Evolutionary conservation across 495 filamentous ascomycete genomes (phyloP).

Genomic region (Aspergillus cristatus): DNA sequence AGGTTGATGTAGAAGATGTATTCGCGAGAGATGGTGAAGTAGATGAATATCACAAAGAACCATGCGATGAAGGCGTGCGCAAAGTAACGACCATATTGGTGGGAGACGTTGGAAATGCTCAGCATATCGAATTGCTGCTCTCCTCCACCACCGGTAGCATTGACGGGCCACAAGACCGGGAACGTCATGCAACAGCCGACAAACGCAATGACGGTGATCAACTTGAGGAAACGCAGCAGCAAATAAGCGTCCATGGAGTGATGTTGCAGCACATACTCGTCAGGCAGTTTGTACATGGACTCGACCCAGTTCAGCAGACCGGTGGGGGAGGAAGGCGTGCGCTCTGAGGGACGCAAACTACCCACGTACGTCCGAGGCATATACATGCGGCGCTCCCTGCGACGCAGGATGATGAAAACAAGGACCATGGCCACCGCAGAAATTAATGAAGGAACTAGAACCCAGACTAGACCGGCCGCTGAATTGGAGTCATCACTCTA

Average conservation of each 20-base stretch:
- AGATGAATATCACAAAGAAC: conserved; percentile 77
- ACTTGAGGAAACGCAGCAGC: conserved; percentile 75
- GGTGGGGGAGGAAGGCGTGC: conserved; percentile 55
- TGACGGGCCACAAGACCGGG: conserved; percentile 79
- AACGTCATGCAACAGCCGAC: conserved; percentile 75
- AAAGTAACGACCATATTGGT: conserved; percentile 55
- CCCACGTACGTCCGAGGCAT: conserved; percentile 83
- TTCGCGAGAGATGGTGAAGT: conserved; percentile 84
- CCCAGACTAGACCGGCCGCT: conserved; percentile 54
- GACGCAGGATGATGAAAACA: conserved; percentile 71
- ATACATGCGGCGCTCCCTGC: conserved; percentile 66
- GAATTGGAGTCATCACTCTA: conserved; percentile 25
- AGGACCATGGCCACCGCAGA: conserved; percentile 54
- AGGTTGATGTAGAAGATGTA: conserved; percentile 92
- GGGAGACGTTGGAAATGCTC: conserved; percentile 59
- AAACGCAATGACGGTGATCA: conserved; percentile 61
- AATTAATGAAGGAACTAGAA: conserved; percentile 60
- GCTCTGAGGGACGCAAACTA: conserved; percentile 56
- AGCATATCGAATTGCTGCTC: conserved; percentile 68
- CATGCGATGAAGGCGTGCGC: conserved; percentile 66
- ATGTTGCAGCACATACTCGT: conserved; percentile 78
- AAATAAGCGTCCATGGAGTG: conserved; percentile 86
- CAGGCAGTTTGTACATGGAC: conserved; percentile 68
- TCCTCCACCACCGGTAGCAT: conserved; percentile 58
- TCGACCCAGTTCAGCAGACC: conserved; percentile 69